phyloP scores from a whole-genome alignment of 805 yeast genomes.

The Grigorovia jiainica region DNA sequence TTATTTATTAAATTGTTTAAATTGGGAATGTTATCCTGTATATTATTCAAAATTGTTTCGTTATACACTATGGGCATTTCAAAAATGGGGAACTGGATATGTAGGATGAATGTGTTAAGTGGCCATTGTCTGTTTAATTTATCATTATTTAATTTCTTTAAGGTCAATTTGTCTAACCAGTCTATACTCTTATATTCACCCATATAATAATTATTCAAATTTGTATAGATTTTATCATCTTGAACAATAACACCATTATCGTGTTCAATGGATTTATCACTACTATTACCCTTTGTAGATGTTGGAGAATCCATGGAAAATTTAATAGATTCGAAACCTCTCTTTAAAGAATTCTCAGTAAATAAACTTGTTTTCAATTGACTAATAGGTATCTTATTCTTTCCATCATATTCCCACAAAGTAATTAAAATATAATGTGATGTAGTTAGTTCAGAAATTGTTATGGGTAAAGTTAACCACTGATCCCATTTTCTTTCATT shows the following conservation, averaged over 20 bases:
- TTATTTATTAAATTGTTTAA: slow-evolving; percentile 31
- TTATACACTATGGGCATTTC: slow-evolving; percentile 66
- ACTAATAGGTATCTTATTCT: slow-evolving; percentile 47
- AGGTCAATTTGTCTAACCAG: slow-evolving; percentile 69
- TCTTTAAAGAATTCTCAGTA: slow-evolving; percentile 50
- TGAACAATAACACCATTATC: slow-evolving; percentile 17
- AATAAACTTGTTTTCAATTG: slow-evolving; percentile 52
- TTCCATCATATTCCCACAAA: slow-evolving; percentile 59
- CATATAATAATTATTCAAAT: slow-evolving; percentile 53
- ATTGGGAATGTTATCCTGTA: slow-evolving; percentile 28
- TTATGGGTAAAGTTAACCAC: slow-evolving; percentile 65
- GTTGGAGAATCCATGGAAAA: slow-evolving; percentile 29
- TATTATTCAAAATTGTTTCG: slow-evolving; percentile 37
- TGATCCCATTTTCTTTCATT: slow-evolving; percentile 52
- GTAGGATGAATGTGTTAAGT: slow-evolving; percentile 29
- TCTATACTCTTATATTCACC: slow-evolving; percentile 52
- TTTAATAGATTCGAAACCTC: slow-evolving; percentile 57
- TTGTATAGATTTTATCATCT: slow-evolving; percentile 35
- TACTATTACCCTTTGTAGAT: too few species aligned
- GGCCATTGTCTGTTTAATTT: slow-evolving; percentile 14
- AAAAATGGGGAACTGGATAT: slow-evolving; percentile 53
- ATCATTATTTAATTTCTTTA: slow-evolving; percentile 37
- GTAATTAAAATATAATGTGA: slow-evolving; percentile 50
- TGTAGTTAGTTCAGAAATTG: slow-evolving; percentile 59
- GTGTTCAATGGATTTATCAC: too few species aligned